phyloP scores from a whole-genome alignment of 1,139 yeast species.

The Kodamaea suecica region DNA sequence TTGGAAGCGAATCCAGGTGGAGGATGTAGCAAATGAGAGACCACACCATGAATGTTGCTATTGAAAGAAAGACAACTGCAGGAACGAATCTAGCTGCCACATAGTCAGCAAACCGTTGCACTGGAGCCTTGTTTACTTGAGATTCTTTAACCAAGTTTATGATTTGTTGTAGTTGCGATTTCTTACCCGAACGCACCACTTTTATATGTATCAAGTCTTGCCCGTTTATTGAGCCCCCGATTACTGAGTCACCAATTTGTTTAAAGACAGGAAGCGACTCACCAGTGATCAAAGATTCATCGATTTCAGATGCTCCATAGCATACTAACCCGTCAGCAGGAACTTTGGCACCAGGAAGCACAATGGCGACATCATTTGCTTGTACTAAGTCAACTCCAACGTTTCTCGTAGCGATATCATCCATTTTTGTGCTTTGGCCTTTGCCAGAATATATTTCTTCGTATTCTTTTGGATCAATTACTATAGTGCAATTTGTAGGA shows the following conservation, averaged over 20 bases:
- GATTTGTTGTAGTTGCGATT: slow-evolving; percentile 84
- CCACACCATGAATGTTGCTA: slow-evolving; percentile 74
- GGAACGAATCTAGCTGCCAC: slow-evolving; percentile 89
- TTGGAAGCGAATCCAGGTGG: slow-evolving; percentile 45
- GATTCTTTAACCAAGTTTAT: slow-evolving; percentile 86
- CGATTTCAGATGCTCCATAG: slow-evolving; percentile 76
- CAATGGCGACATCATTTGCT: slow-evolving; percentile 68
- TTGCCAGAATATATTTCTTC: slow-evolving; percentile 12
- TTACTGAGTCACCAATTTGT: slow-evolving; percentile 55
- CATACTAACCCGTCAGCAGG: slow-evolving; percentile 89
- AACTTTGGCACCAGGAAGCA: slow-evolving; percentile 81
- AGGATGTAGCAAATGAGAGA: slow-evolving; percentile 29
- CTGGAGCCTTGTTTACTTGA: slow-evolving; percentile 84
- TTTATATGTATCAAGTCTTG: slow-evolving; percentile 66
- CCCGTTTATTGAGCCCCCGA: slow-evolving; percentile 92
- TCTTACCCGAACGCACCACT: slow-evolving; percentile 71
- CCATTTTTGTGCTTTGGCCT: slow-evolving; percentile 6
- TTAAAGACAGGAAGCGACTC: slow-evolving; percentile 78
- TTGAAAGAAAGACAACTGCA: slow-evolving; percentile 56
- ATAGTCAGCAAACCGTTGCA: slow-evolving; percentile 83
- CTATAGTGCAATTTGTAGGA: slow-evolving; percentile 72
- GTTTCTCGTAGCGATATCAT: slow-evolving; percentile 18
- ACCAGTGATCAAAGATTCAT: slow-evolving; percentile 88
- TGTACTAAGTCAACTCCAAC: slow-evolving; percentile 78
- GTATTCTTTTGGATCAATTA: slow-evolving; percentile 39